Evolutionary conservation across 352 stramenopile genomes (phyloP).

Genomic region (Pythium grandisporangium): DNA sequence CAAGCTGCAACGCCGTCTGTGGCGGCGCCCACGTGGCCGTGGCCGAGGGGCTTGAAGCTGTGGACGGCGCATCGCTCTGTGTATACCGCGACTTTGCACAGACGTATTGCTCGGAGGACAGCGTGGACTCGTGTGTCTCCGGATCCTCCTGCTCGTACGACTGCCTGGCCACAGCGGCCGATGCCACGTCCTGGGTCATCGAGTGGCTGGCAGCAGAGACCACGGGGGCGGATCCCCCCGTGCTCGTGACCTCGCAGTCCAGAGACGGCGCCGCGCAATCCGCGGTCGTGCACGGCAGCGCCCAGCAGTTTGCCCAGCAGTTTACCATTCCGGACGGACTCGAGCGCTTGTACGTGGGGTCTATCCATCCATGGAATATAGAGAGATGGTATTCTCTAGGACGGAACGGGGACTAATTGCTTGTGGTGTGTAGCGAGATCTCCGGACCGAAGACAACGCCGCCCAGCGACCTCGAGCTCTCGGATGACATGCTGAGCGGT

Average conservation of each 20-base stretch:
- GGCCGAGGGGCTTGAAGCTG: too few species aligned
- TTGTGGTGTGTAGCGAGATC: too few species aligned
- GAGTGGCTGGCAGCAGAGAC: slow-evolving; percentile 2
- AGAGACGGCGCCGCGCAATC: not conserved
- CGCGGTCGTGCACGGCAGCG: not conserved
- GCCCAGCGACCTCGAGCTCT: not conserved
- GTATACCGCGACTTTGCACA: slow-evolving; percentile 4
- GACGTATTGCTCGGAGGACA: not conserved
- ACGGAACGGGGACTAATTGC: too few species aligned
- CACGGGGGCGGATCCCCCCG: not conserved
- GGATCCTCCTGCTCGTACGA: slow-evolving; percentile 4
- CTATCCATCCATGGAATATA: too few species aligned
- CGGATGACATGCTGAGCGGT: not conserved
- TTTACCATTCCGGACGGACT: not conserved
- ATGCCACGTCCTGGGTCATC: slow-evolving; percentile 1
- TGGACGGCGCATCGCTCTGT: slow-evolving; percentile 1
- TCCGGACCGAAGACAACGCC: not conserved
- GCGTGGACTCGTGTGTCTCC: slow-evolving; percentile 1
- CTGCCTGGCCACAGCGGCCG: not conserved
- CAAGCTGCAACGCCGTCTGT: slow-evolving; percentile 2
- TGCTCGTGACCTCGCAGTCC: slow-evolving; percentile 1
- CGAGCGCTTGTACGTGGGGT: not conserved
- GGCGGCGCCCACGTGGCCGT: not conserved
- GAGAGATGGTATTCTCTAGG: too few species aligned
- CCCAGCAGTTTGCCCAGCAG: not conserved